phyloP scores from a whole-genome alignment of 345 rosid genomes.

The Gossypium stocksii region DNA sequence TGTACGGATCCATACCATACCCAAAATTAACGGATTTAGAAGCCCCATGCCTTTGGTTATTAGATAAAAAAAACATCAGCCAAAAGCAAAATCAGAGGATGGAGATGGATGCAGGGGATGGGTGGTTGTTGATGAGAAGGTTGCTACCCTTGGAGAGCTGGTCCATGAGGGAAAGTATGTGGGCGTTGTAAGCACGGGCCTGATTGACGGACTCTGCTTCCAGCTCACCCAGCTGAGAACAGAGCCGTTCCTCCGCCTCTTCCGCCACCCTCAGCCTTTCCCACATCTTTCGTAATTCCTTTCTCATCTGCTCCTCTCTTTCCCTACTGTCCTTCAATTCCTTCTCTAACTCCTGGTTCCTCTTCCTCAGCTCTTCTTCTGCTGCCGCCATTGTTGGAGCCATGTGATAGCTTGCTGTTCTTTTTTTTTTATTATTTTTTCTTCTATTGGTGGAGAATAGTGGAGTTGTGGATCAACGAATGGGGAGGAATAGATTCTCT shows the following conservation, averaged over 20 bases:
- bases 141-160: conserved; percentile 50
- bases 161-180: conserved; percentile 48
- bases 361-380: conserved; percentile 9
- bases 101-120: background rate
- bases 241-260: conserved; percentile 42
- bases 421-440: no score
- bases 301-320: conserved; percentile 8
- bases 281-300: background rate
- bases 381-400: background rate
- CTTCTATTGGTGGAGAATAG: background rate
- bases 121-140: conserved; percentile 13
- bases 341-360: conserved; percentile 11
- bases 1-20: background rate
- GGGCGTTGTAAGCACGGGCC: conserved; percentile 65
- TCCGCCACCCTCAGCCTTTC: conserved; percentile 43
- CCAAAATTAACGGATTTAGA: background rate
- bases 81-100: background rate
- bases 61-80: background rate
- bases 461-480: background rate
- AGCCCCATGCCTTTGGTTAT: background rate
- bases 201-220: conserved; percentile 74
- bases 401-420: background rate
- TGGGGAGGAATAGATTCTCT: background rate
- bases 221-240: conserved; percentile 77
- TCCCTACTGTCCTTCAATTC: conserved; percentile 12